Conservation (phyloP, 176 grass and related monocot species). For the Bolboschoenus planiculmis region DNA sequence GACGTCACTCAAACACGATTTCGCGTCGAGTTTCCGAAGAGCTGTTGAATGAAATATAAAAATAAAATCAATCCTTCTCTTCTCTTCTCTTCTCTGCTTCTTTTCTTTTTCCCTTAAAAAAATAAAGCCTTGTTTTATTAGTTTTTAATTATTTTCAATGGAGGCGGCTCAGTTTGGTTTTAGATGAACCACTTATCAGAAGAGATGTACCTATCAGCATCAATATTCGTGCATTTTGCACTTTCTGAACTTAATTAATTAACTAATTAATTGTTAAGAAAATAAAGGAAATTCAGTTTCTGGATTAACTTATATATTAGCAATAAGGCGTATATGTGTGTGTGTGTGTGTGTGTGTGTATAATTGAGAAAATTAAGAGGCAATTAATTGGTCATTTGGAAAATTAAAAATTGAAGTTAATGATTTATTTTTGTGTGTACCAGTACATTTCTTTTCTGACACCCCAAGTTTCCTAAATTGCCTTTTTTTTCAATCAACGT, state of each 20-base stretch:
- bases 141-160: not conserved
- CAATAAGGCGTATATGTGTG: no score
- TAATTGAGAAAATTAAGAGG: no score
- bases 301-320: no score
- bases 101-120: not conserved
- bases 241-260: not conserved
- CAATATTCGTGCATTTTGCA: not conserved
- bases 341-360: no score
- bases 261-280: no score
- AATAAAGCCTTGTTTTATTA: no score
- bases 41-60: not conserved
- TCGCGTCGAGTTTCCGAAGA: conserved; percentile 8
- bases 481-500: not conserved
- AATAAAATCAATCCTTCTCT: not conserved
- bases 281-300: not conserved
- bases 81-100: not conserved
- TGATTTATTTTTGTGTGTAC: no score
- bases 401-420: no score
- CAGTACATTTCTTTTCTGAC: not conserved
- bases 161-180: not conserved
- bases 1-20: conserved; percentile 15
- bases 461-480: not conserved
- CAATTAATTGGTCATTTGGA: not conserved
- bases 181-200: not conserved
- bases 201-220: not conserved